Base-by-base conservation (phyloP, 257 asterid genomes). In the Przewalskia tangutica region DNA sequence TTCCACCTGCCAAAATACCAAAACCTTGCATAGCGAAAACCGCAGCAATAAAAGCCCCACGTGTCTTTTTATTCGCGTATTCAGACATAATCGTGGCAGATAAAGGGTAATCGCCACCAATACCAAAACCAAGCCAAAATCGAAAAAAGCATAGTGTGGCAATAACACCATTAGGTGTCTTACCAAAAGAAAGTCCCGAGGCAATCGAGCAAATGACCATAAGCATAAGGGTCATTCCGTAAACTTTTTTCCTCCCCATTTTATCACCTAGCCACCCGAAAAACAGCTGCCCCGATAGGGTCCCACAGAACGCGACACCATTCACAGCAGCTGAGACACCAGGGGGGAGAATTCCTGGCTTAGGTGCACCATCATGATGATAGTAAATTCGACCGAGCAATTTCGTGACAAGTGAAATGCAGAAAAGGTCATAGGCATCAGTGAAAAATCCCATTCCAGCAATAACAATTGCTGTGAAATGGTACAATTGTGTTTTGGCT, bases 401-500 rank as follows among this genome's bases (percentile, higher is more conserved):
- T 64, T 82, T 82, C 2, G 84, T 82, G 34, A 82, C 81, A 18
- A 89, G 67, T 63, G 93, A 88, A 36, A 91, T 88, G 83, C 90
- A 82, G 77, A 91, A 90, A 51, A 91, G 93, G 60, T 91, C 95
- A 36, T 91, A 91, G 2, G 95, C 95, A 65, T 91, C 95, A 0
- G 95, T 91, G 88, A 91, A 91, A 80, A 91, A 91, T 8, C 95
- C 95, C 95, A 91, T 91, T 5, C 95, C 95, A 10, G 94, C 92
- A 11, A 91, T 88, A 12, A 90, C 88, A n/a, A 91, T 91, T 1
- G 96, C 90, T 12, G 94, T 91, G 87, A 91, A 91, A 77, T 91
- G 94, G 83, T 89, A 90, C 82, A 68, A 83, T 59, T 91, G 96
- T 20, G 93, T 90, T 40, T 90, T 91, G 2, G 96, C 96, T 6